A percentile compares a stretch with the other conserved stretches of the same genome.
These are phyloP conservation scores for Lactarius quietus DNA, from an alignment of 768 basidiomycete species.

Conservation along the genomic window DNA sequence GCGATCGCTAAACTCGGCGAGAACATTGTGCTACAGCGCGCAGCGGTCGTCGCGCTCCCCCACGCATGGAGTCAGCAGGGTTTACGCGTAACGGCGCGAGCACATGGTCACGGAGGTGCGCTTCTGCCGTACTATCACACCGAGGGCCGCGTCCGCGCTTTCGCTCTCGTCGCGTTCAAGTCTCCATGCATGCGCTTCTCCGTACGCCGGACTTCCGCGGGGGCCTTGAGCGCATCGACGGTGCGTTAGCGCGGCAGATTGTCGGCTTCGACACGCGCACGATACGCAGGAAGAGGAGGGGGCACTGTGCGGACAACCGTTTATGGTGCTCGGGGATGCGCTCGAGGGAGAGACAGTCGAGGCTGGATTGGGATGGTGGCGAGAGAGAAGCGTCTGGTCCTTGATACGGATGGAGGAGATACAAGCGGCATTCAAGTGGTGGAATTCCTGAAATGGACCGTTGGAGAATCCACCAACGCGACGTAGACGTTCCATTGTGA, in stretches of 20 bases:
- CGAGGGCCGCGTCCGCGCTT: conserved; percentile 23
- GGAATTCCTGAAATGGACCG: conserved; percentile 24
- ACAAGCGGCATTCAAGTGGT: conserved; percentile 19
- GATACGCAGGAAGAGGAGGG: conserved; percentile 19
- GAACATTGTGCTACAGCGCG: conserved; percentile 69
- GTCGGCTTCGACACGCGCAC: conserved; percentile 24
- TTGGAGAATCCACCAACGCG: conserved; percentile 14
- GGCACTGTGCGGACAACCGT: conserved; percentile 25
- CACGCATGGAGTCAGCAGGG: conserved; percentile 5
- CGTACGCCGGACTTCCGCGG: conserved; percentile 11
- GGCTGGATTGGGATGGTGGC: conserved; percentile 22
- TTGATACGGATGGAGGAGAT: conserved; percentile 19
- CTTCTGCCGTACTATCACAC: background rate
- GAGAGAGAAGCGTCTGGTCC: conserved; percentile 14
- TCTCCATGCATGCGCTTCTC: conserved; percentile 17
- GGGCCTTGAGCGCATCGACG: conserved; percentile 25
- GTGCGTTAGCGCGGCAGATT: conserved; percentile 24
- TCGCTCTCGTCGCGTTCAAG: conserved; percentile 24
- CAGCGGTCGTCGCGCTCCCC: conserved; percentile 31
- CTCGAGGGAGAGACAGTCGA: conserved; percentile 23
- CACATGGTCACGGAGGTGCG: conserved; percentile 17
- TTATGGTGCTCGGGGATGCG: conserved; percentile 22
- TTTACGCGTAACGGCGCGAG: conserved; percentile 21
- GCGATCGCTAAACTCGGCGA: conserved; percentile 76
- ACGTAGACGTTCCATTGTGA: background rate